Conservation (phyloP, 2,329 filamentous ascomycete species). For the Colletotrichum agaves region DNA sequence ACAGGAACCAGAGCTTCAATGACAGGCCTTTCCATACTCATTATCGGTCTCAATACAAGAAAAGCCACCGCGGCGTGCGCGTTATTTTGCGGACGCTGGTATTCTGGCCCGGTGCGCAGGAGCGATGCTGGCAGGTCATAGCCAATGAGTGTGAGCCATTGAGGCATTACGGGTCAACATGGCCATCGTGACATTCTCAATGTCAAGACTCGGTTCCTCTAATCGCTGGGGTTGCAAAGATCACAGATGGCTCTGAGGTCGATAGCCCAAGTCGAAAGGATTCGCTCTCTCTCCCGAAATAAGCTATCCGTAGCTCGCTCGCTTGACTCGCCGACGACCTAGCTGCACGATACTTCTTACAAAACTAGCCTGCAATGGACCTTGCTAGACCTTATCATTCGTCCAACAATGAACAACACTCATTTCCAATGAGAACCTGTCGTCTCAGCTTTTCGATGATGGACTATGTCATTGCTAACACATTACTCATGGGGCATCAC, state of each 20-base stretch:
- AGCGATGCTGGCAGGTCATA: neutral
- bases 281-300: neutral
- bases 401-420: neutral
- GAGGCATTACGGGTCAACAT: neutral
- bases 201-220: neutral
- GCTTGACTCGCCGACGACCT: neutral
- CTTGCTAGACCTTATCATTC: neutral
- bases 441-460: neutral
- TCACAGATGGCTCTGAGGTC: too few species aligned
- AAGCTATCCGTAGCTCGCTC: constrained; percentile 2
- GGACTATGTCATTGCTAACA: neutral
- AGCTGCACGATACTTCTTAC: neutral
- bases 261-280: neutral
- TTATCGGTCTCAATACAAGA: neutral
- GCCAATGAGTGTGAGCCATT: neutral
- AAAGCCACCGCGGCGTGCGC: constrained; percentile 13
- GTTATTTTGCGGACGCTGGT: neutral
- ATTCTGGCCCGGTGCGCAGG: neutral
- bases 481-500: neutral
- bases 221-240: neutral
- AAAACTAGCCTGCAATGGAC: neutral
- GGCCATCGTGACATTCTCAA: neutral
- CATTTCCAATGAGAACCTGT: neutral
- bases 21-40: constrained; percentile 4
- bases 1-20: constrained; percentile 7